Conservation (phyloP, 1,284 basidiomycete species). For the Porodaedalea pini region DNA sequence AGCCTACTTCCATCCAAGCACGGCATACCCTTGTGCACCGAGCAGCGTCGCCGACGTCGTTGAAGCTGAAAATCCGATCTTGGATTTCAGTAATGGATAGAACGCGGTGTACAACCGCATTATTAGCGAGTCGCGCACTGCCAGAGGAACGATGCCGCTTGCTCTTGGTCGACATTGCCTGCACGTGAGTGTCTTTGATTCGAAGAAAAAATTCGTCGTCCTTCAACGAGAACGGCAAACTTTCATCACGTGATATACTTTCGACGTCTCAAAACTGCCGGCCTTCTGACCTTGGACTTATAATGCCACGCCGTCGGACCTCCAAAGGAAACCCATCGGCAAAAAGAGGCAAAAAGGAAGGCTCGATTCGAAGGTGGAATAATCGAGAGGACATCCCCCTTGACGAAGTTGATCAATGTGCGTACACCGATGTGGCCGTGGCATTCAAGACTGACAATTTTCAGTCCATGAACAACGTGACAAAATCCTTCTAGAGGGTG, state of each 20-base stretch:
- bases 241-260: too few relatives aligned
- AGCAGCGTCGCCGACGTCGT: neutral
- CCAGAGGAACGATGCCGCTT: too few relatives aligned
- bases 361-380: slow-evolving; percentile 56
- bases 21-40: neutral
- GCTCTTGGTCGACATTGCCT: too few relatives aligned
- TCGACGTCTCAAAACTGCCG: neutral
- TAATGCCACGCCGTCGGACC: slow-evolving; percentile 33
- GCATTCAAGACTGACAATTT: neutral
- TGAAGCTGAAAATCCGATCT: neutral
- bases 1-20: neutral
- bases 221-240: too few relatives aligned
- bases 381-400: slow-evolving; percentile 61
- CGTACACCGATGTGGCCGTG: neutral
- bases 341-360: slow-evolving; percentile 38
- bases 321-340: slow-evolving; percentile 26
- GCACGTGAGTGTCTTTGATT: too few relatives aligned
- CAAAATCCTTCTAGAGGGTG: slow-evolving; percentile 71
- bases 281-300: neutral
- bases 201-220: too few relatives aligned
- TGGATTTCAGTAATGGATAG: neutral
- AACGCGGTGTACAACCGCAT: neutral
- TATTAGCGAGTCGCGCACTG: too few relatives aligned
- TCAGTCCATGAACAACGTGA: slow-evolving; percentile 71
- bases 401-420: slow-evolving; percentile 76